A percentile compares a stretch with the other conserved stretches of the same genome.
These are phyloP conservation scores for Physcomitrium patens DNA, from an alignment of 225 moss, liverwort and hornwort species.

Conservation along the genomic window DNA sequence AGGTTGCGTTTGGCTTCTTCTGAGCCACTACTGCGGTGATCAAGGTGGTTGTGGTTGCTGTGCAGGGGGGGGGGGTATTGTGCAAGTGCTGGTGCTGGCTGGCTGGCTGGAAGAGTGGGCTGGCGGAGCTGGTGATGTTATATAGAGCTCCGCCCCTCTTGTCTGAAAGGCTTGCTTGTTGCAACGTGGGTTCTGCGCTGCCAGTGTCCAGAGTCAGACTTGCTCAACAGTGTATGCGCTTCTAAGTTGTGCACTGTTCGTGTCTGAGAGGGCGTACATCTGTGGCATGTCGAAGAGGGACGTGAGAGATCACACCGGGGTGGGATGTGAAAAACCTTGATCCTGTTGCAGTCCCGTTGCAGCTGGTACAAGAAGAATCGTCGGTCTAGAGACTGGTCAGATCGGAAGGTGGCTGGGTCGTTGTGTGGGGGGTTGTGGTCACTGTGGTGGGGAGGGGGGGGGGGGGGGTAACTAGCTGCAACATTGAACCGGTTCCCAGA, in stretches of 20 bases:
- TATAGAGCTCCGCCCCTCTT: neutral
- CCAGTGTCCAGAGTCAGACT: slow-evolving; percentile 3
- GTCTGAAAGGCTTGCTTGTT: slow-evolving; percentile 21
- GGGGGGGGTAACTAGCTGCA: no score
- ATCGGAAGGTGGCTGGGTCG: no score
- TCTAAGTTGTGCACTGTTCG: slow-evolving; percentile 4
- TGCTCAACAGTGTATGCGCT: neutral
- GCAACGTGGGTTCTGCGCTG: slow-evolving; percentile 3
- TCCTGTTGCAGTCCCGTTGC: neutral
- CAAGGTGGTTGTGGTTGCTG: slow-evolving; percentile 25
- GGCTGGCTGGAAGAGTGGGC: no score
- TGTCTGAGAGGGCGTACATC: neutral
- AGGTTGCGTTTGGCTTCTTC: slow-evolving; percentile 26
- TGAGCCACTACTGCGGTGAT: slow-evolving; percentile 25
- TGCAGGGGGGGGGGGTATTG: no score
- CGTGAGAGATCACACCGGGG: neutral
- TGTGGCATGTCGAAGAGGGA: neutral
- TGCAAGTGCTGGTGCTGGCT: no score
- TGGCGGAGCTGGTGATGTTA: neutral
- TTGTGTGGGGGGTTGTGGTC: no score
- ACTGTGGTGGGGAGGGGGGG: no score
- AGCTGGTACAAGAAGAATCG: neutral
- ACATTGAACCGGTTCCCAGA: no score
- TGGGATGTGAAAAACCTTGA: slow-evolving; percentile 7
- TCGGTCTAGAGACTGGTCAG: neutral